Evolutionary conservation across 805 yeast genomes (phyloP).

Genomic region (Saturnispora saitoi): DNA sequence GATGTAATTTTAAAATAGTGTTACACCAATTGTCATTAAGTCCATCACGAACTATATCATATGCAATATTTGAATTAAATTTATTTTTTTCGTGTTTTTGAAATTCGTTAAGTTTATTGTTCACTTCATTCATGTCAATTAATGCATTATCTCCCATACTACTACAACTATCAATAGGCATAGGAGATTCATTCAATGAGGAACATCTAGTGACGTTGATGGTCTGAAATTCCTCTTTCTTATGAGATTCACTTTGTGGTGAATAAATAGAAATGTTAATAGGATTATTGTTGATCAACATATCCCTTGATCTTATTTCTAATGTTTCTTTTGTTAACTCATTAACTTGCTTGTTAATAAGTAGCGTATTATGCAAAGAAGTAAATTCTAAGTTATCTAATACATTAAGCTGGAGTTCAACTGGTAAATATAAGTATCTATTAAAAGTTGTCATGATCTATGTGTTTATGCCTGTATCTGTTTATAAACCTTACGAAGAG

Average conservation of each 20-base stretch:
- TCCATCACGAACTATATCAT: not conserved
- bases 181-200: not conserved
- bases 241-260: not conserved
- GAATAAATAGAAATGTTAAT: not conserved
- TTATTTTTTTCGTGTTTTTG: not conserved
- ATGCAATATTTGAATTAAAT: not conserved
- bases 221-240: not conserved
- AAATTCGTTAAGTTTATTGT: not conserved
- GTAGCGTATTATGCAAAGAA: not conserved
- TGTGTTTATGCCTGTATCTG: not conserved
- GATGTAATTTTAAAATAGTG: not conserved
- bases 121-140: not conserved
- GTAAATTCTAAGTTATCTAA: not conserved
- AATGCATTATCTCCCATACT: not conserved
- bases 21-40: not conserved
- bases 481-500: not conserved
- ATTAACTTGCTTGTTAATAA: not conserved
- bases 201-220: not conserved
- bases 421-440: not conserved
- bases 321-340: not conserved
- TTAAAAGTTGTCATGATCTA: not conserved
- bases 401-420: not conserved
- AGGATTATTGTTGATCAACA: not conserved
- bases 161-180: not conserved
- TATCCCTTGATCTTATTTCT: not conserved